Conservation (phyloP, 2,329 filamentous ascomycete genomes). For the Ascochyta viciae-villosae region DNA sequence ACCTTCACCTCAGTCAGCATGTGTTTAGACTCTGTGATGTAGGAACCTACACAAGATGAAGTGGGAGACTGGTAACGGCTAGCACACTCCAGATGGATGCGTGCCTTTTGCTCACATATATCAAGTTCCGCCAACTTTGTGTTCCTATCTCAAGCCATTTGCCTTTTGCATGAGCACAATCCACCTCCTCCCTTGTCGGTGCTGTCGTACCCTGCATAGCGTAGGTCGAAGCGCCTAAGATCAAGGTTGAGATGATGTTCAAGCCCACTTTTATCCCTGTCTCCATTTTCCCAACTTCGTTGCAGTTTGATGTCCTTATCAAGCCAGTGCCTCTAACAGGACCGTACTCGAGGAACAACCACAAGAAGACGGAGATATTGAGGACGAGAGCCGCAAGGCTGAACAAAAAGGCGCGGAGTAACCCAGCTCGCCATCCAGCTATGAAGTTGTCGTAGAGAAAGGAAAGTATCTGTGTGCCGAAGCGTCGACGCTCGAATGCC, state of each 20-base stretch:
- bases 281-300: constrained; percentile 12
- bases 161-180: constrained; percentile 33
- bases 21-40: not conserved
- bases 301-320: constrained; percentile 30
- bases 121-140: constrained; percentile 22
- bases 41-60: constrained; percentile 24
- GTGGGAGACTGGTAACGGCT: constrained; percentile 21
- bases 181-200: constrained; percentile 30
- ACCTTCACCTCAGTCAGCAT: constrained; percentile 6
- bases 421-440: constrained; percentile 24
- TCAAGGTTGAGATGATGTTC: constrained; percentile 52
- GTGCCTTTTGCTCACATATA: constrained; percentile 19
- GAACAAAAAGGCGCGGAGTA: constrained; percentile 21
- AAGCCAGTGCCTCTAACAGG: not conserved
- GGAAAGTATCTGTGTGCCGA: constrained; percentile 14
- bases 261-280: constrained; percentile 52
- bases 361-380: constrained; percentile 21
- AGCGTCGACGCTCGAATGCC: constrained; percentile 2
- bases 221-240: constrained; percentile 28
- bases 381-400: constrained; percentile 18
- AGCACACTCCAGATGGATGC: constrained; percentile 18
- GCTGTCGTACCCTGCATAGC: constrained; percentile 32
- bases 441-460: constrained; percentile 19
- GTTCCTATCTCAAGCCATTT: constrained; percentile 30
- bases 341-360: constrained; percentile 10